Evolutionary conservation across 768 basidiomycete genomes (phyloP).

Genomic region (Filobasidium wieringae): DNA sequence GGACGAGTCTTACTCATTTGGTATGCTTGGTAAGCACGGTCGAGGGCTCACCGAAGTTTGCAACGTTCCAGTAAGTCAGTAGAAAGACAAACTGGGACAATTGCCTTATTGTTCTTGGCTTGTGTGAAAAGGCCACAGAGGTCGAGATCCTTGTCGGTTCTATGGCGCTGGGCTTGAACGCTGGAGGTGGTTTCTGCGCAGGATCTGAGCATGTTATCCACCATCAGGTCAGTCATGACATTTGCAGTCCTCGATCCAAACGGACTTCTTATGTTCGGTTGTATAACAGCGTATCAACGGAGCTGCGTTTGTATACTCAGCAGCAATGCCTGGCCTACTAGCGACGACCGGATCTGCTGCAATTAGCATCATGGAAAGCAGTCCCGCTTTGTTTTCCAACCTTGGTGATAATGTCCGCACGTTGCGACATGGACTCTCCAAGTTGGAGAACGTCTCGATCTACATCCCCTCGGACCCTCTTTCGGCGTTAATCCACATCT

Average conservation of each 20-base stretch:
- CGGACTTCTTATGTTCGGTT: neutral
- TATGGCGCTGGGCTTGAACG: conserved; percentile 66
- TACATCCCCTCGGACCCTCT: conserved; percentile 72
- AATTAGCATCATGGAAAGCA: conserved; percentile 62
- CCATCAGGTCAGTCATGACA: conserved; percentile 55
- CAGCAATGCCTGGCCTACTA: conserved; percentile 79
- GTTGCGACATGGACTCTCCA: conserved; percentile 69
- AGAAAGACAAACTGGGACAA: neutral
- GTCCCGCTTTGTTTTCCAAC: conserved; percentile 59
- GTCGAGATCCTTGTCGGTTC: conserved; percentile 94
- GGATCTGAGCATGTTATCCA: conserved; percentile 69
- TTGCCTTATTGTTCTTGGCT: neutral
- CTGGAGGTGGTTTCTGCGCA: conserved; percentile 89
- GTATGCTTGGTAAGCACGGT: conserved; percentile 81
- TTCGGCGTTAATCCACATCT: conserved; percentile 79
- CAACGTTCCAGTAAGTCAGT: conserved; percentile 64
- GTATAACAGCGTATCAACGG: conserved; percentile 75
- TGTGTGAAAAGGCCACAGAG: conserved; percentile 54
- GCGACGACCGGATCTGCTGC: conserved; percentile 78
- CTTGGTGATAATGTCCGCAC: conserved; percentile 71
- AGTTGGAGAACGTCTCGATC: conserved; percentile 58
- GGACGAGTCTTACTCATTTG: conserved; percentile 89
- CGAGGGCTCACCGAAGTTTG: conserved; percentile 90
- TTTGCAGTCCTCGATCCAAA: neutral
- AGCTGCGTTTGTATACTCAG: conserved; percentile 89